phyloP scores from a whole-genome alignment of 1,284 basidiomycete genomes.

The Moesziomyces aphidis region DNA sequence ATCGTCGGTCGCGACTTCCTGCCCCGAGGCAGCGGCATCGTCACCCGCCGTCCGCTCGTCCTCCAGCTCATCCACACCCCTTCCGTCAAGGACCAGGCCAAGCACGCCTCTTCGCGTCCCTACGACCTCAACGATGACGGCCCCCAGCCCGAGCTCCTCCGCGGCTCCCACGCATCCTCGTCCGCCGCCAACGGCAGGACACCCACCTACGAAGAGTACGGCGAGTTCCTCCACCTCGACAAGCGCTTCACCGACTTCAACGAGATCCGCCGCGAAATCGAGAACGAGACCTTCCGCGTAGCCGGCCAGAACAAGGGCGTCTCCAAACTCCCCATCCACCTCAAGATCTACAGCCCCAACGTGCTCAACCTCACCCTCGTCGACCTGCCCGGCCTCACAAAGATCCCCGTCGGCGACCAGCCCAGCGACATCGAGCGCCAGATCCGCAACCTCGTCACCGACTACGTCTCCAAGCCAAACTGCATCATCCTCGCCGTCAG shows the following conservation, averaged over 20 bases:
- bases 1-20: slow-evolving; percentile 90
- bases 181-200: slow-evolving; percentile 14
- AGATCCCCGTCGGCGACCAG: slow-evolving; percentile 74
- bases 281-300: slow-evolving; percentile 96
- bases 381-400: slow-evolving; percentile 94
- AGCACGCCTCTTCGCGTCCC: slow-evolving; percentile 23
- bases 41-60: slow-evolving; percentile 92
- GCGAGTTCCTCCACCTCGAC: slow-evolving; percentile 95
- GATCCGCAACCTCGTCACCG: slow-evolving; percentile 90
- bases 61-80: slow-evolving; percentile 90
- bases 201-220: slow-evolving; percentile 78
- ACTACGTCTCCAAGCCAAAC: slow-evolving; percentile 97
- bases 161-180: slow-evolving; percentile 18
- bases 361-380: slow-evolving; percentile 95
- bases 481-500: slow-evolving; percentile 97
- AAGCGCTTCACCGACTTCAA: slow-evolving; percentile 94
- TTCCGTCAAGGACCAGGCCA: slow-evolving; percentile 65
- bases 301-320: slow-evolving; percentile 99
- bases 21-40: slow-evolving; percentile 91
- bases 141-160: slow-evolving; percentile 27
- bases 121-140: slow-evolving; percentile 26
- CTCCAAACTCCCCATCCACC: slow-evolving; percentile 91
- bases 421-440: slow-evolving; percentile 93
- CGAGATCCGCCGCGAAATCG: slow-evolving; percentile 95
- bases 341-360: slow-evolving; percentile 93